Percentiles rank a stretch among this genome's conserved stretches.
phyloP scores from a whole-genome alignment of 2,329 filamentous ascomycete genomes.

The Aspergillus brasiliensis region DNA sequence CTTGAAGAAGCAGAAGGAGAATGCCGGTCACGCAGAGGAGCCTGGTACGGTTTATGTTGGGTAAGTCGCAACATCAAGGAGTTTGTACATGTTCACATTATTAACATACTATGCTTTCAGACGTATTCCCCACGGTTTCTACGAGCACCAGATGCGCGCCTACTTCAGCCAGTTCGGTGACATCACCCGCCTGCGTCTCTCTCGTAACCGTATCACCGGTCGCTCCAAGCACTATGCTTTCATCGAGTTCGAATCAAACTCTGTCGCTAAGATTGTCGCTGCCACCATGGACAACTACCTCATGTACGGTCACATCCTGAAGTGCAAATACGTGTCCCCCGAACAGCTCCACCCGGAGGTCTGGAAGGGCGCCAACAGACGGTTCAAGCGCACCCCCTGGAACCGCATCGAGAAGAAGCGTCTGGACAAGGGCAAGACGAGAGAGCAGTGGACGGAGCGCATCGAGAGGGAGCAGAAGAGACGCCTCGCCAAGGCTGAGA shows the following conservation, averaged over 20 bases:
- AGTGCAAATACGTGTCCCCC: slow-evolving; percentile 75
- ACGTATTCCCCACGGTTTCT: slow-evolving; percentile 92
- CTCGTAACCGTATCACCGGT: slow-evolving; percentile 89
- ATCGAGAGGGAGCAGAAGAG: slow-evolving; percentile 72
- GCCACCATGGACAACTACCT: slow-evolving; percentile 98
- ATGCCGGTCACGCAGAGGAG: slow-evolving; percentile 42
- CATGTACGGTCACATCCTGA: slow-evolving; percentile 89
- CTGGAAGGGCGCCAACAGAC: slow-evolving; percentile 86
- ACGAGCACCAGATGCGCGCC: slow-evolving; percentile 89
- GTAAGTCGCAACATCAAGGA: slow-evolving; percentile 36
- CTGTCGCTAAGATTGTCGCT: slow-evolving; percentile 87
- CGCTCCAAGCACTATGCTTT: slow-evolving; percentile 93
- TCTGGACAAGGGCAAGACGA: slow-evolving; percentile 71
- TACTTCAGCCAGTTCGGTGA: slow-evolving; percentile 94
- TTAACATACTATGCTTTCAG: slow-evolving; percentile 37
- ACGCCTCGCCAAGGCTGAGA: slow-evolving; percentile 68
- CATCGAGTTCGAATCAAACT: slow-evolving; percentile 76
- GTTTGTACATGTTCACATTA: slow-evolving; percentile 10
- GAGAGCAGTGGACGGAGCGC: slow-evolving; percentile 76
- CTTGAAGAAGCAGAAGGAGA: slow-evolving; percentile 53
- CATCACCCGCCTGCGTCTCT: slow-evolving; percentile 76
- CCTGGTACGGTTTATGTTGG: slow-evolving; percentile 87
- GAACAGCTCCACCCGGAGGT: slow-evolving; percentile 78
- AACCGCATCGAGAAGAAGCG: slow-evolving; percentile 80
- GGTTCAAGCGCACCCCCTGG: slow-evolving; percentile 86